Base-by-base conservation (phyloP, 768 basidiomycete species). In the Boletus eberwhitei region DNA sequence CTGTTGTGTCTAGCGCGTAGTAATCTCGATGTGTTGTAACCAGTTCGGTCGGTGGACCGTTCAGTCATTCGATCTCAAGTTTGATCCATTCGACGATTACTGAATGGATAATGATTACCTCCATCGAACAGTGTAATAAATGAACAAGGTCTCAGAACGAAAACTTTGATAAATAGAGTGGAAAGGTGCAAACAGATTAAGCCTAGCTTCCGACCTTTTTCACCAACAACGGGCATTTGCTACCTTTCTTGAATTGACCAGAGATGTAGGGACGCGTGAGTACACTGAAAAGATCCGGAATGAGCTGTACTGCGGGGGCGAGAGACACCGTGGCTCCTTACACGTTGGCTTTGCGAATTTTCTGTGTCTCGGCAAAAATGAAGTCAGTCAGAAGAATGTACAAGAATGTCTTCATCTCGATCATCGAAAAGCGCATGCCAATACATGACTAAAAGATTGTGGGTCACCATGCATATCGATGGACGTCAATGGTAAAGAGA, bases 401-500 rank as follows among this genome's bases (percentile, higher is more conserved):
- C 9, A 90, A 63, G 65, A 93, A 85, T 1, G 81, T 78, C 72
- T 93, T 93, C 59, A 90, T 85, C 73, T 93, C 90, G 50, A 92
- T 88, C 66, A 91, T 73, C 6, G 90, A 88, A 68, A 93, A 90
- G 22, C 85, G 82, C 74, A 88, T 77, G 3, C 90, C 90, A 46
- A 91, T 87, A 64, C 91, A 93, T 2, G 88, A 87, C 90, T 93
- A 48, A 55, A 36, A 5, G 17, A n/a, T 19, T 1, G 8, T 16
- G 5, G 16, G 46, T 64, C 52, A 49, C 17, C 4, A 24, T n/a
- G 31, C 29, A 38, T 32, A 5, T 45, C 52, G 6, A 35, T 11
- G 17, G 21, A 34, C 19, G n/a, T 29, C 22, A 29, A 13, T 8
- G 13, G 21, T 3, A 24, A 36, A 31, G 14, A 45, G 7, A 39